phyloP scores from a whole-genome alignment of 169 alveolate species.

The Cryptosporidium bovis region DNA sequence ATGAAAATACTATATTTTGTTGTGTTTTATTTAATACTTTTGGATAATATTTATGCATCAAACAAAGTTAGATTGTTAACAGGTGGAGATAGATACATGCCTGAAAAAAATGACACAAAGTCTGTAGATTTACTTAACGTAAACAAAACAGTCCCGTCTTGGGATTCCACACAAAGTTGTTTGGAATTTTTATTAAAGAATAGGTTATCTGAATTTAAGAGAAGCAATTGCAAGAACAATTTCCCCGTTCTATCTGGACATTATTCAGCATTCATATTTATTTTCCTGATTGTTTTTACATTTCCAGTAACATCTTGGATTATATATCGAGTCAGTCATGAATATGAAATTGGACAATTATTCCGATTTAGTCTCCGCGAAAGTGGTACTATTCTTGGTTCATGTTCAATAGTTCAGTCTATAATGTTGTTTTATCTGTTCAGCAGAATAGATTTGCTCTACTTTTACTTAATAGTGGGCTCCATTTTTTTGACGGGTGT shows the following conservation, averaged over 20 bases:
- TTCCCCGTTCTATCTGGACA: neutral
- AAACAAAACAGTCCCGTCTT: neutral
- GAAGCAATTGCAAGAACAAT: neutral
- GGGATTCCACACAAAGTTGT: neutral
- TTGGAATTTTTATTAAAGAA: neutral
- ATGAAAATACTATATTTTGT: too few relatives aligned
- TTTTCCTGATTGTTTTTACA: neutral
- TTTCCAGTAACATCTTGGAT: slow-evolving; percentile 31
- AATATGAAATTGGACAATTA: slow-evolving; percentile 17
- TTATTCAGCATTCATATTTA: neutral
- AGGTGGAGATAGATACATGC: too few relatives aligned
- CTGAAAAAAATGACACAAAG: too few relatives aligned
- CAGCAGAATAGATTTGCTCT: neutral
- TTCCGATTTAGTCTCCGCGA: slow-evolving; percentile 3
- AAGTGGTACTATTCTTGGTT: slow-evolving; percentile 1
- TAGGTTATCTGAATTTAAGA: neutral
- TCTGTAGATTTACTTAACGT: too few relatives aligned
- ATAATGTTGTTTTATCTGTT: neutral
- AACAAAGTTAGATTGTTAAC: too few relatives aligned
- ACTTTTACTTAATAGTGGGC: neutral
- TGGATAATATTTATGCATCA: too few relatives aligned
- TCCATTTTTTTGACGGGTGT: slow-evolving; percentile 5
- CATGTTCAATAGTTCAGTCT: neutral
- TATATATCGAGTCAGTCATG: slow-evolving; percentile 9
- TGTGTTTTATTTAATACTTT: too few relatives aligned